Evolutionary conservation across 208 protist genomes (phyloP).

Genomic region (Leishmania aethiopica): DNA sequence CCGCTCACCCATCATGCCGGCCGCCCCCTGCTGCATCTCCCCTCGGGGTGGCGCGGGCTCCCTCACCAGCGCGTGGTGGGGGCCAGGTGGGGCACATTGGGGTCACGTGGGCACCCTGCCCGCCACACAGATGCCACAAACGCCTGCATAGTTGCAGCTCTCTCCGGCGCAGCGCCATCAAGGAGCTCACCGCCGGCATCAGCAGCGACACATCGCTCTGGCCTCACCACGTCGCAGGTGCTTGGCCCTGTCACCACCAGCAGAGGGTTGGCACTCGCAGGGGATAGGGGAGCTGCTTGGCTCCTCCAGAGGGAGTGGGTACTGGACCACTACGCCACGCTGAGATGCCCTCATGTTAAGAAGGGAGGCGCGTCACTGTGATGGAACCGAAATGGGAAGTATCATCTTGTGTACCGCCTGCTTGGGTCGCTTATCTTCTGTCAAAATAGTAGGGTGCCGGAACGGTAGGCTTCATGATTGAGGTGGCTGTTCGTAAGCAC

Average conservation of each 20-base stretch:
- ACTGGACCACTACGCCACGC: background rate
- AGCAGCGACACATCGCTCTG: background rate
- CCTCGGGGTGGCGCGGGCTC: background rate
- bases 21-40: background rate
- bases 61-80: no score
- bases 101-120: background rate
- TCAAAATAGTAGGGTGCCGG: no score
- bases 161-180: background rate
- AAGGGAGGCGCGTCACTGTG: no score
- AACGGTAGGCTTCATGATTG: no score
- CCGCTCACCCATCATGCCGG: background rate
- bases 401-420: no score
- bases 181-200: background rate
- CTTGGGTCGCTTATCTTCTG: no score
- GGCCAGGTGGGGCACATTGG: no score
- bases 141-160: background rate
- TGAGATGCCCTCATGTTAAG: no score
- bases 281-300: no score
- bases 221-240: background rate
- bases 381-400: no score
- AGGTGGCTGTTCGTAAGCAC: background rate
- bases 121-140: background rate
- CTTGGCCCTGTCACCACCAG: background rate
- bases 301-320: background rate
- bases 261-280: background rate